Evolutionary conservation across 2,329 filamentous ascomycete genomes (phyloP), one percentile per base, ranked within the genome.

Genomic region (Zymoseptoria passerinii): DNA sequence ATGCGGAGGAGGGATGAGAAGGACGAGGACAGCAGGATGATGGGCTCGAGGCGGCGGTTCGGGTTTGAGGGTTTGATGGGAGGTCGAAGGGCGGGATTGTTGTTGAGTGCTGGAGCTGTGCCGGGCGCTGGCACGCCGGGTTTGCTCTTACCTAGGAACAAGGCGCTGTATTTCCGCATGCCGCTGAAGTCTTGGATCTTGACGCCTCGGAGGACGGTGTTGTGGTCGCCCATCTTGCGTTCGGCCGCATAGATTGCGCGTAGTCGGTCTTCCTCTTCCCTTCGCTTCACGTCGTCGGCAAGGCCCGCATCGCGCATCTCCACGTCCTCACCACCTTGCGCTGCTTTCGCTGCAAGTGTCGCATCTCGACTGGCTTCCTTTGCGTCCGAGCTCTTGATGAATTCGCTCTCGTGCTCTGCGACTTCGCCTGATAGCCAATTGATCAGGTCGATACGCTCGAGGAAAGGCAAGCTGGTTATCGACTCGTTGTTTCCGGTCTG

Each of bases 21-120:
- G 1, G 92, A 97, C 1, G 94, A 94, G 0, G 94, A 97, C 61
- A 99, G 86, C 28, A 99, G 86, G 72, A 99, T 96, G 75, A 99
- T 99, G 53, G 94, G 94, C 71, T 96, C 81, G 48, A 79, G 78
- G 40, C 81, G 77, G 54, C 83, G 80, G 52, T 72, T 72, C 7
- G 66, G 56, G 19, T 65, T 61, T 27, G 71, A 59, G 52, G 73
- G 71, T 58, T 77, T 72, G 54, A 69, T 61, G 19, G 70, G 61
- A 49, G 70, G 67, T 8, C 69, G 67, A 7, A 71, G 57, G 3
- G 68, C 76, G 66, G 70, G 77, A 67, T 70, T 70, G 57, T 55
- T 65, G 55, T 55, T 70, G 72, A 70, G 84, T 68, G 67, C 65
- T 67, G 70, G 71, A 74, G 60, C 80, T 13, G 35, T 54, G 50